Conservation (phyloP, 1,284 basidiomycete species). For the Gomphus bonarii region DNA sequence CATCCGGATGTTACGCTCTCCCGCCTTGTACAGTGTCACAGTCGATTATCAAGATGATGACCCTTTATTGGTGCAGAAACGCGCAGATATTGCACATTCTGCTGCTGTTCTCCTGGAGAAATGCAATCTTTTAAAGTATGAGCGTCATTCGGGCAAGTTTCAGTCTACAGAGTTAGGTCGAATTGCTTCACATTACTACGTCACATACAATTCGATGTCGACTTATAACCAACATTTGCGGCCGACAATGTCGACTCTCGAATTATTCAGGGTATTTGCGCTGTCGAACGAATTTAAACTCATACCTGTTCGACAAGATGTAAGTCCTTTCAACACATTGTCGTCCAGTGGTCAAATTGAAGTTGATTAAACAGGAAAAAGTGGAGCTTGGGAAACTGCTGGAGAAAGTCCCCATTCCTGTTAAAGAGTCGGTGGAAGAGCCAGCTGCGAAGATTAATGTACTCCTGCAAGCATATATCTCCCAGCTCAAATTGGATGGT, state of each 20-base stretch:
- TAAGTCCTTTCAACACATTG: not conserved
- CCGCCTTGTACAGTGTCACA: slow-evolving; percentile 83
- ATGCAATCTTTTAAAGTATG: slow-evolving; percentile 90
- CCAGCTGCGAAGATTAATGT: slow-evolving; percentile 98
- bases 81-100: slow-evolving; percentile 89
- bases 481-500: slow-evolving; percentile 88
- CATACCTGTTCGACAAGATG: slow-evolving; percentile 68
- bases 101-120: slow-evolving; percentile 93
- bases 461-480: slow-evolving; percentile 91
- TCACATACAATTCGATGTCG: slow-evolving; percentile 93
- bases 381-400: slow-evolving; percentile 88
- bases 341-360: not conserved
- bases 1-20: slow-evolving; percentile 92
- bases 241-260: slow-evolving; percentile 79
- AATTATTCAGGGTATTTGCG: slow-evolving; percentile 94
- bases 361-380: slow-evolving; percentile 45
- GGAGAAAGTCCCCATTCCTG: slow-evolving; percentile 93
- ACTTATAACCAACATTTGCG: slow-evolving; percentile 94
- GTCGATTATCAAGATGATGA: slow-evolving; percentile 90
- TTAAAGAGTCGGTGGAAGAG: slow-evolving; percentile 96
- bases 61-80: slow-evolving; percentile 80
- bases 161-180: slow-evolving; percentile 87
- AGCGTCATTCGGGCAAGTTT: slow-evolving; percentile 82
- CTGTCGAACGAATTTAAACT: slow-evolving; percentile 96
- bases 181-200: slow-evolving; percentile 96